Base-by-base conservation (phyloP, 164 flowering plant species). In the Cinnamomum chago region DNA sequence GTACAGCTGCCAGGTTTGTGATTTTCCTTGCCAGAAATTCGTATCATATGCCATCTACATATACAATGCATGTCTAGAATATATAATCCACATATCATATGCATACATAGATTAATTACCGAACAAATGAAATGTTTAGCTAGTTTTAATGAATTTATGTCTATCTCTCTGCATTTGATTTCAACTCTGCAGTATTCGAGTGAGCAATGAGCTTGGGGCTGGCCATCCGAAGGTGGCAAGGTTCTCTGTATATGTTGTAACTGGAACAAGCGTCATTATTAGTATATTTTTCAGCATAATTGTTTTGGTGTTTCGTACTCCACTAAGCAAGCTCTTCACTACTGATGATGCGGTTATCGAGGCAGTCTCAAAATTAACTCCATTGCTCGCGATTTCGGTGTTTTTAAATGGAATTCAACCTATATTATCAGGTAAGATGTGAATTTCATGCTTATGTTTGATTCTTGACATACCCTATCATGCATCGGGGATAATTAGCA, bases 151-250 rank as follows among this genome's bases (percentile, higher is more conserved):
- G n/a, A 23, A 1, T n/a, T 28, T 65, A 64, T 11, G 67, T 9
- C 28, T 13, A 62, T 18, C 2, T 23, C 13, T 50, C 40, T 52
- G 62, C 5, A 50, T 12, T 75, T 55, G 47, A 0, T 40, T 40
- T 40, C 11, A 11, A 40, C 47, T 6, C 47, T 69, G 74, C 86
- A 92, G 94, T 52, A 83, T 90, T 58, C 85, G 97, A 71, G 91
- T 92, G 0, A 84, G 92, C 28, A 92, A 92, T 50, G 97, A 92
- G 82, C 87, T 92, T 0, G 93, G 97, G 13, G 94, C 88, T 9
- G 85, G 74, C 9, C 88, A 84, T 72, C 92, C 94, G 20, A 79
- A 24, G 60, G 84, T 87, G 0, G 87, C 92, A 2, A 89, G 82
- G 55, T 82, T 90, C 65, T 85, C 97, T 4, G 94, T 92, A 17